These are phyloP conservation scores for Camellia oleifera DNA, from an alignment of 179 eudicot species.

Conservation along the genomic window DNA sequence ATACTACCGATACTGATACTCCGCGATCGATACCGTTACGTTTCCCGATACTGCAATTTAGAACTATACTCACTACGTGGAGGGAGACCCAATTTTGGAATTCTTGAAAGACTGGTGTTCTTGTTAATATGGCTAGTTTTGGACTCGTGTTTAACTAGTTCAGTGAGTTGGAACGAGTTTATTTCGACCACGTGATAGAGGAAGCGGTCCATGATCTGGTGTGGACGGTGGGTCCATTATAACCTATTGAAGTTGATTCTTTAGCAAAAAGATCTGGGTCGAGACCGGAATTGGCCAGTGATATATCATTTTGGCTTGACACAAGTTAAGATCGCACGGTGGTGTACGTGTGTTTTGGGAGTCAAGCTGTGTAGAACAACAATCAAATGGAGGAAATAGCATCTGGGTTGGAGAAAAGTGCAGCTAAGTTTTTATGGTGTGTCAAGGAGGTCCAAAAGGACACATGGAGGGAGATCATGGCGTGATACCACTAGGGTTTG, in stretches of 20 bases:
- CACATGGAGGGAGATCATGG: neutral
- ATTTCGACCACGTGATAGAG: slow-evolving; percentile 18
- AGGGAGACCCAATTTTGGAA: slow-evolving; percentile 32
- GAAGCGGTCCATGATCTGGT: slow-evolving; percentile 23
- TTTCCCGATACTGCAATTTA: no score
- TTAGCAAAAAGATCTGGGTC: slow-evolving; percentile 30
- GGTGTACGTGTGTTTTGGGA: no score
- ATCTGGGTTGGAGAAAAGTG: slow-evolving; percentile 42
- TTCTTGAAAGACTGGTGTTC: slow-evolving; percentile 29
- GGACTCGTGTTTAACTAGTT: slow-evolving; percentile 38
- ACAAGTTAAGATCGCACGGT: no score
- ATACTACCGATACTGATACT: no score
- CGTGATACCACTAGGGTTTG: no score
- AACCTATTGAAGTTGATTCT: slow-evolving; percentile 14
- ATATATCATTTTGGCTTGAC: no score
- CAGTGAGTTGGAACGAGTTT: slow-evolving; percentile 34
- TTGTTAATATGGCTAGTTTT: slow-evolving; percentile 33
- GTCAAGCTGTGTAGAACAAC: slow-evolving; percentile 25
- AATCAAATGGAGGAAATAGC: slow-evolving; percentile 43
- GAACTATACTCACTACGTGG: slow-evolving; percentile 11
- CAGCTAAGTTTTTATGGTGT: slow-evolving; percentile 44
- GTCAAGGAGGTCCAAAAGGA: slow-evolving; percentile 17
- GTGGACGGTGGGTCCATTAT: slow-evolving; percentile 42
- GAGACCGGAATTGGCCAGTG: slow-evolving; percentile 5
- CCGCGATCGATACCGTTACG: no score